A percentile compares a stretch with the other conserved stretches of the same genome.
These are phyloP conservation scores for Tetradesmus obliquus DNA, from an alignment of 139 green algal species.

Conservation along the genomic window DNA sequence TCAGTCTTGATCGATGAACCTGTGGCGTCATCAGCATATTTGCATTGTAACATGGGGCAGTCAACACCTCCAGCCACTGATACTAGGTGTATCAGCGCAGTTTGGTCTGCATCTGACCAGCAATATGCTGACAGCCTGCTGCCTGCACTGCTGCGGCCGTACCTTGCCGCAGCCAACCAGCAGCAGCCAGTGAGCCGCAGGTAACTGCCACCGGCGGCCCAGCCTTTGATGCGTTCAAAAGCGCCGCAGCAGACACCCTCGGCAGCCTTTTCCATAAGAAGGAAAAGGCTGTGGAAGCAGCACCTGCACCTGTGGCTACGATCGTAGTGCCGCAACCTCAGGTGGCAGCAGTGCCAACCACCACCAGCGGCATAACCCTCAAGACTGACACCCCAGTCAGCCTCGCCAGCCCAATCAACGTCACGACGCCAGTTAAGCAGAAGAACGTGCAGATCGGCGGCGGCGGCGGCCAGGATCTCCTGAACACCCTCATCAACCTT, in stretches of 20 bases:
- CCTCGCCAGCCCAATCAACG: neutral
- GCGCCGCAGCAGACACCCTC: neutral
- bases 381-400: neutral
- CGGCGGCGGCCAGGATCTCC: neutral
- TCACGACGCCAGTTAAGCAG: neutral
- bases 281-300: neutral
- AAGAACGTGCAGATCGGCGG: neutral
- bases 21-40: too few species aligned
- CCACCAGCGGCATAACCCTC: neutral
- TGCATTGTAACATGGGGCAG: too few species aligned
- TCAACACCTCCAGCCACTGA: too few species aligned
- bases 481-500: conserved; percentile 1
- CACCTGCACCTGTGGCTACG: neutral
- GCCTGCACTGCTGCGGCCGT: neutral
- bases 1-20: too few species aligned
- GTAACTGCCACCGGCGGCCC: neutral
- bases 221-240: neutral
- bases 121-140: neutral
- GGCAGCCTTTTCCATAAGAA: neutral
- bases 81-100: too few species aligned
- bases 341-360: conserved; percentile 1
- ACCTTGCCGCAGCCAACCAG: neutral
- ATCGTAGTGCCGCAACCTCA: conserved; percentile 2
- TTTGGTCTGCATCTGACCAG: too few species aligned
- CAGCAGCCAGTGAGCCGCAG: neutral